phyloP scores from a whole-genome alignment of 2,329 filamentous ascomycete genomes.

The Fusarium penzigii region DNA sequence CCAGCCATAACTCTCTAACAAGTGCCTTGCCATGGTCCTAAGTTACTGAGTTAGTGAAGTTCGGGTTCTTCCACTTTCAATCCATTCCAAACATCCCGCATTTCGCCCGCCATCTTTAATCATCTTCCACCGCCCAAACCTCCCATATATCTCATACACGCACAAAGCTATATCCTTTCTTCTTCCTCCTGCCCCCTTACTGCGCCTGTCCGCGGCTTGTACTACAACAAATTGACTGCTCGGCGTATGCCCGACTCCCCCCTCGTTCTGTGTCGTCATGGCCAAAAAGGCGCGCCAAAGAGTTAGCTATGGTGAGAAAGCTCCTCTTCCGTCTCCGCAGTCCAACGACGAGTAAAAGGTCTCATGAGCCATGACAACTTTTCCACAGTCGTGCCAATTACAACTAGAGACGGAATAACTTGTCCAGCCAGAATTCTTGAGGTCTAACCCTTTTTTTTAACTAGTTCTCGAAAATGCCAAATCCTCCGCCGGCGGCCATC shows the following conservation, averaged over 20 bases:
- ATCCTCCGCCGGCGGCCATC: conserved; percentile 72
- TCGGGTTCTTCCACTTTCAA: conserved; percentile 18
- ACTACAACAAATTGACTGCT: conserved; percentile 8
- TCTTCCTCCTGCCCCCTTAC: conserved; percentile 7
- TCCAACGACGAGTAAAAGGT: conserved; percentile 10
- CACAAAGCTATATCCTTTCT: conserved; percentile 3
- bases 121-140: conserved; percentile 9
- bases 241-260: conserved; percentile 23
- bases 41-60: not conserved
- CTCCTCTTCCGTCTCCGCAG: conserved; percentile 3
- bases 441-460: conserved; percentile 7
- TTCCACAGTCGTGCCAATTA: not conserved
- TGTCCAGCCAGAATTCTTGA: not conserved
- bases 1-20: too few relatives aligned
- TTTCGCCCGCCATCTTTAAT: conserved; percentile 21
- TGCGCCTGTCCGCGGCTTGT: conserved; percentile 20
- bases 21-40: too few relatives aligned
- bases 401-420: not conserved
- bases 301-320: conserved; percentile 66
- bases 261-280: conserved; percentile 44
- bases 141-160: not conserved
- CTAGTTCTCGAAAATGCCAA: conserved; percentile 61
- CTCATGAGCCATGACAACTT: not conserved
- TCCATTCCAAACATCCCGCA: conserved; percentile 23
- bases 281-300: conserved; percentile 69